Evolutionary conservation across 169 alveolate species (phyloP), one percentile per base, ranked within the genome.

Genomic region (Eimeria nieschulzi): DNA sequence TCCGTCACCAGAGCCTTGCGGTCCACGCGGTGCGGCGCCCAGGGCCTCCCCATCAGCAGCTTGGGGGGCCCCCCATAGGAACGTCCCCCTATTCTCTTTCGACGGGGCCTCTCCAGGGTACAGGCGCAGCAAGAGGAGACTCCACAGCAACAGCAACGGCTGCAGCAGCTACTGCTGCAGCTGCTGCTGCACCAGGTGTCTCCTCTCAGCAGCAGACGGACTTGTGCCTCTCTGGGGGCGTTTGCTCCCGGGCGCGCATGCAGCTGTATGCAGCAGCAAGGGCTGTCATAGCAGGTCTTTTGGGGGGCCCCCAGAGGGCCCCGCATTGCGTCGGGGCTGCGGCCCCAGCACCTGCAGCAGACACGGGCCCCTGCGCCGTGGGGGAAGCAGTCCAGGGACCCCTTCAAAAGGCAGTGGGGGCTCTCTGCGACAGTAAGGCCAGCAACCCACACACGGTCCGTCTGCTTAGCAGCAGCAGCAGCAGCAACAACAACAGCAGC

Each of bases 131-230:
- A 25, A 19, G 56, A 8, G 80, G 19, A 9, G 55, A 21, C 51
- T 7, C 56, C 26, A 9, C 80, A 25, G 80, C 53, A 71, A 10
- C 55, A n/a, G 80, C 9, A 19, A 6, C 55, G 39, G 80, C 80
- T 21, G 55, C 80, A 23, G 80, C 80, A 23, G 80, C 80, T 7
- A 39, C 83, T 7, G 64, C 63, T 75, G 64, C 66, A 19, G 39
- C 61, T 46, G 64, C 13, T 51, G 33, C 51, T 23, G 21, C 39
- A 10, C 0, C 83, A 9, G 33, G 61, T 75, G 66, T 12, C 66
- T 75, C 83, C 83, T 51, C 25, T 9, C 51, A 75, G 66, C 83
- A 75, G 66, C 83, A 75, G 21, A 63, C 12, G 25, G 83, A 75
- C 64, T 9, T n/a, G 64, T 75, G 83, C 61, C 61, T 75, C 25